These are phyloP conservation scores for Saxophila tyrrhenica DNA, from an alignment of 495 filamentous ascomycete genomes.

Conservation along the genomic window DNA sequence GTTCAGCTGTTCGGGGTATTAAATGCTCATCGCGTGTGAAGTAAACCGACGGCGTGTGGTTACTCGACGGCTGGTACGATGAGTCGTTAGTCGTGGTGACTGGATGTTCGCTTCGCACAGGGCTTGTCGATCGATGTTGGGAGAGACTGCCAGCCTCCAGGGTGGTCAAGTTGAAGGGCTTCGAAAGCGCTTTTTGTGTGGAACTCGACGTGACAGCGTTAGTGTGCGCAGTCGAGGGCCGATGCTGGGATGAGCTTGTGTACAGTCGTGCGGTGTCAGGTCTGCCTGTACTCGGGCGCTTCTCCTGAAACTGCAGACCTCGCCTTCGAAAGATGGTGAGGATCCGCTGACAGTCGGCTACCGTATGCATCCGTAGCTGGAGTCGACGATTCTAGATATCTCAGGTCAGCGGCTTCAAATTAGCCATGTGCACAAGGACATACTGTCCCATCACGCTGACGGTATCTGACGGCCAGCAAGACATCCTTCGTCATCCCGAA, in stretches of 20 bases:
- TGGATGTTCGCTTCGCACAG: neutral
- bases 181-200: neutral
- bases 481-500: slow-evolving; percentile 17
- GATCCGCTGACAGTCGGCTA: neutral
- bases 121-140: neutral
- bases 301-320: slow-evolving; percentile 13
- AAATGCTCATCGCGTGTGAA: neutral
- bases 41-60: neutral
- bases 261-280: slow-evolving; percentile 2
- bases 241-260: neutral
- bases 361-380: slow-evolving; percentile 11
- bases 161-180: neutral
- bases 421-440: neutral
- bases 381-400: slow-evolving; percentile 7
- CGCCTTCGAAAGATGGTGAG: slow-evolving; percentile 8
- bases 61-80: too few relatives aligned
- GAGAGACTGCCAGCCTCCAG: neutral
- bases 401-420: neutral
- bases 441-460: slow-evolving; percentile 5
- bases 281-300: slow-evolving; percentile 4
- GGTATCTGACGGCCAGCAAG: slow-evolving; percentile 12
- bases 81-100: neutral
- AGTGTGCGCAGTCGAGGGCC: neutral
- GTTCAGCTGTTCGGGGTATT: neutral
- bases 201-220: neutral